Base-by-base conservation (phyloP, 768 basidiomycete species). In the Boletellus emodensis region DNA sequence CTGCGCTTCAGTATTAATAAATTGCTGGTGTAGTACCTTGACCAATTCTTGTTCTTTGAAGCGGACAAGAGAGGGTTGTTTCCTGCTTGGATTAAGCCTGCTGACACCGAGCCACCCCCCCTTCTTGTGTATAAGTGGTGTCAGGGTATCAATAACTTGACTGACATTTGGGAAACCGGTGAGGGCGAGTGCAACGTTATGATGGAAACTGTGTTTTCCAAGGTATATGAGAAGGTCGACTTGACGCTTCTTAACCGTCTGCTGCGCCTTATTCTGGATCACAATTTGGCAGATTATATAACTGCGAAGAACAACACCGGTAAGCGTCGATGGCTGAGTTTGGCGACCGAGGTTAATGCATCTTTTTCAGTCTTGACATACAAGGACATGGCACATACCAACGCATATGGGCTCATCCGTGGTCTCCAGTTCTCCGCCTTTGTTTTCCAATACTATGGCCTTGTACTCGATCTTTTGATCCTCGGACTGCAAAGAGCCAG, bases 61-160 rank as follows among this genome's bases (percentile, higher is more conserved):
- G 93, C 94, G 18, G 96, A 99, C 73, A 98, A 98, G 69, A 88
- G 96, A 60, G 92, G 93, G 42, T 72, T 99, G 20, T 98, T 98
- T 85, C 96, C 96, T 11, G 84, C 93, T 1, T 99, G 96, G 95
- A 96, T 99, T 68, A 99, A 98, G 73, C 96, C 96, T 22, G 89
- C 92, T 44, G 94, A 98, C 61, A 94, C 92, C 0, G 95, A 98
- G 63, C 95, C 95, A 3, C 94, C 95, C 0, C 95, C 95, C 3
- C 80, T 98, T 14, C 83, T 98, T 30, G 94, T 97, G 30, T 98
- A 97, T 76, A 98, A 97, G 79, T 98, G 95, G 95, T 95, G 94
- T 64, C 95, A 98, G 72, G 96, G 96, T 37, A 94, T 98, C 77
- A 98, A 98, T 73, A 99, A 99, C 69, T 69, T 98, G 66, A 94